These are phyloP conservation scores for Talaromyces trachyspermus DNA, from an alignment of 495 filamentous ascomycete genomes.

Conservation along the genomic window DNA sequence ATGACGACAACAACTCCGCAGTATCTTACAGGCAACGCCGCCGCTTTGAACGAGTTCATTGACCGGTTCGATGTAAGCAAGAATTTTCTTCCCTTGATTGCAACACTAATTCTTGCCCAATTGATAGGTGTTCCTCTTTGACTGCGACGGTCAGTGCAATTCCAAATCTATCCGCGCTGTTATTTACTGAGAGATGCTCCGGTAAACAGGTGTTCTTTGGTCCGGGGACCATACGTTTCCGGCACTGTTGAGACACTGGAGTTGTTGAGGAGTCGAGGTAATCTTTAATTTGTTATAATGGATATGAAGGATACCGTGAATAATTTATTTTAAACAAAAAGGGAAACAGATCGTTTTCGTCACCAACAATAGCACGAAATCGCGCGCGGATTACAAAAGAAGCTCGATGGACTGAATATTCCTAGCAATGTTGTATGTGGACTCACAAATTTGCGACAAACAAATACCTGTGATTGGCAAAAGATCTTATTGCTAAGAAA, in stretches of 20 bases:
- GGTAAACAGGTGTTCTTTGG: conserved; percentile 77
- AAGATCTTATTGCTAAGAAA: too few relatives aligned
- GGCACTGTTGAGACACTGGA: conserved; percentile 77
- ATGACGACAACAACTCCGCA: conserved; percentile 35
- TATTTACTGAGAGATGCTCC: not conserved
- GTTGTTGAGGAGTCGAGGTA: conserved; percentile 71
- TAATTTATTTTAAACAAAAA: conserved; percentile 18
- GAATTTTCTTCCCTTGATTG: not conserved
- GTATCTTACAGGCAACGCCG: conserved; percentile 73
- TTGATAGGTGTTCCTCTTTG: conserved; percentile 79
- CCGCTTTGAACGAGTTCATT: conserved; percentile 71
- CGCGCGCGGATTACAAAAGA: conserved; percentile 87
- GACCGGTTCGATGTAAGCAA: conserved; percentile 73
- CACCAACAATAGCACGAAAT: conserved; percentile 98
- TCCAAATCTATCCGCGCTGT: not conserved
- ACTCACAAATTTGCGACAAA: too few relatives aligned
- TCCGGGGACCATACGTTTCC: conserved; percentile 85
- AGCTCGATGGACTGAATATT: conserved; percentile 77
- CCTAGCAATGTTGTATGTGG: conserved; percentile 55
- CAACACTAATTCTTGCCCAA: not conserved
- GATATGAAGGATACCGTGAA: not conserved
- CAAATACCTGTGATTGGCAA: too few relatives aligned
- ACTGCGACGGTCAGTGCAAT: conserved; percentile 78
- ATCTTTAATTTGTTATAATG: not conserved
- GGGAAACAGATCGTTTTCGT: conserved; percentile 94